Base-by-base conservation (phyloP, 768 basidiomycete genomes). In the Podaxis sp. region DNA sequence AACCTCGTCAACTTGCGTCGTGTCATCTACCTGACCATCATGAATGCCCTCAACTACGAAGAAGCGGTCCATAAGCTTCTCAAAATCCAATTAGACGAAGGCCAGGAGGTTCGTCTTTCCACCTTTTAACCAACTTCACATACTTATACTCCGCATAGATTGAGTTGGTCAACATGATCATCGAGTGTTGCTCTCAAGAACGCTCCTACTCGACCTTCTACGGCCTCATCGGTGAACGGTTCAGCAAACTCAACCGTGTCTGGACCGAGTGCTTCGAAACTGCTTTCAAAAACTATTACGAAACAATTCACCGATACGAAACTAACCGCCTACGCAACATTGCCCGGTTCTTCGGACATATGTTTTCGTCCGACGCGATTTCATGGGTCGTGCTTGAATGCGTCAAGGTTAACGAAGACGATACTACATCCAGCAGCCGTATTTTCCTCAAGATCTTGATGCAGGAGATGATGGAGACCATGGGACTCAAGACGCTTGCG, bases 161-260 rank as follows among this genome's bases (percentile, higher is more conserved):
- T 68, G 96, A 98, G 73, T 77, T 99, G 63, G 87, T 93, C 73
- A 98, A 99, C 82, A 99, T 99, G 97, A 86, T 99, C 65, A 92
- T 99, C 75, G 96, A 99, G 71, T 99, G 97, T 90, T 99, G 97
- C 74, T 99, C 97, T 1, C 97, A 99, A 79, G 97, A 99, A 74
- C 91, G 97, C 13, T 95, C 96, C 0, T 99, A 98, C 75, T 94
- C 93, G 2, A 92, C 84, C n/a, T 99, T 97, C 81, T 99, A 96
- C 70, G 97, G 97, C 12, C 87, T 99, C 22, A 83, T 97, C 65
- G 95, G 95, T 59, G 97, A 99, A 74, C 91, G 97, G 22, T 95
- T 99, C 79, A 90, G 92, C 79, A 96, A 97, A 77, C 84, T 99
- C 71, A 96, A 97, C 76, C 90, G 94, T 22, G 83, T 93, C 17